Evolutionary conservation across 2,329 filamentous ascomycete species (phyloP), one percentile per base, ranked within the genome.

Genomic region (Ilyonectria sp.): DNA sequence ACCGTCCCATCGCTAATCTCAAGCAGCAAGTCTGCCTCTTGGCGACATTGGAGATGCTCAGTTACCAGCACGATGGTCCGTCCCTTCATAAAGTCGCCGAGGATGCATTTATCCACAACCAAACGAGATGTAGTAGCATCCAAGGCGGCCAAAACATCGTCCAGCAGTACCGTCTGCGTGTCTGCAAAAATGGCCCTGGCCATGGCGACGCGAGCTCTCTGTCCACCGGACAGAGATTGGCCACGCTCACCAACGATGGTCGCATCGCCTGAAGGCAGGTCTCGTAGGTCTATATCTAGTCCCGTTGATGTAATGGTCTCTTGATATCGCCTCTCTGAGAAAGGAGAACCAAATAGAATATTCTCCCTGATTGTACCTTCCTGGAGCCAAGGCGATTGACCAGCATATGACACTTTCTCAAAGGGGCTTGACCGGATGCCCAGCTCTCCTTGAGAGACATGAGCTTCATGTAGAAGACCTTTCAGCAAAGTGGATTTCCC

Each of bases 131-230:
- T 67, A 8, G 44, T 29, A 5, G 90, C 89, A 77, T 94, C 93
- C 11, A 94, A 87, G 2, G 92, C 89, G 74, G 89, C 91, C 78
- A 94, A 93, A 23, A 94, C 91, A 73, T 95, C 93, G 77, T 95
- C 93, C 61, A 94, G 82, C 8, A 95, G 6, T 15, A 76, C 37
- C 5, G 63, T 53, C 11, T 61, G 60, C 3, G 72, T 73, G 3
- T 31, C 50, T 0, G 72, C 71, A 53, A 75, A 76, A 0, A 75
- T 60, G n/a, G 74, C 74, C 13, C 74, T 64, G 6, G 69, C 73
- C 1, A 75, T 29, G 11, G 72, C 65, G 4, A 75, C 43, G 5
- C 72, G 54, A 37, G 55, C 67, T n/a, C 68, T 47, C 46, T 74
- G 72, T 4, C 72, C 68, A 3, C 64, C 69, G 6, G 68, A 71